A percentile compares a stretch with the other conserved stretches of the same genome.
Conservation (phyloP, 345 rosid genomes). For the Euphorbia peplus region DNA sequence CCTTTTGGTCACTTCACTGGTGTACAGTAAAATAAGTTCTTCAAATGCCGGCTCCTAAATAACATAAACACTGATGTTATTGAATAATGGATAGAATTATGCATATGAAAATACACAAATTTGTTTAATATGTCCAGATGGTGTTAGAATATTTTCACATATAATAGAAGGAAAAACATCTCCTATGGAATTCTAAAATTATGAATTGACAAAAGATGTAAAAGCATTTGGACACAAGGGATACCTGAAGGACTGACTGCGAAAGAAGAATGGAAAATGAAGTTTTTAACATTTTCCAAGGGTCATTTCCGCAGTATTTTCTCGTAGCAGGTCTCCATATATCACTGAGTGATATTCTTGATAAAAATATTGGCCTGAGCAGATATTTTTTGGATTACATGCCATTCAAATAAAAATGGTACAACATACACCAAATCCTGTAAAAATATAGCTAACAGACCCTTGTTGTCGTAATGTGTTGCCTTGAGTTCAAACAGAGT, state of each 20-base stretch:
- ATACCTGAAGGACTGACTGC: constrained; percentile 83
- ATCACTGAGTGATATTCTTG: constrained; percentile 90
- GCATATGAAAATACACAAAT: constrained; percentile 10
- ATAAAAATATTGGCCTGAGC: constrained; percentile 71
- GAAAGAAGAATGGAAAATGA: constrained; percentile 83
- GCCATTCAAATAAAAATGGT: constrained; percentile 12
- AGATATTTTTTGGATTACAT: constrained; percentile 24
- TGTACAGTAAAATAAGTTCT: constrained; percentile 81
- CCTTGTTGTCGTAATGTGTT: not conserved
- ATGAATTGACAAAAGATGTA: constrained; percentile 4
- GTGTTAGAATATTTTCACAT: not conserved
- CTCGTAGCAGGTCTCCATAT: constrained; percentile 88
- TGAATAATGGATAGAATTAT: constrained; percentile 13
- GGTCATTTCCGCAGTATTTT: constrained; percentile 56
- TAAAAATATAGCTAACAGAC: not conserved
- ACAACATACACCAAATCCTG: constrained; percentile 6
- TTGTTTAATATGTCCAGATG: not conserved
- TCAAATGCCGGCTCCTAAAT: constrained; percentile 89
- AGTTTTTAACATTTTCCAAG: constrained; percentile 75
- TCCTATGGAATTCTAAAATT: constrained; percentile 1
- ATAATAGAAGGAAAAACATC: constrained; percentile 3
- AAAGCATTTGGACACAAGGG: not conserved
- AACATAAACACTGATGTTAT: constrained; percentile 27
- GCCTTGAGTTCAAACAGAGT: too few species aligned
- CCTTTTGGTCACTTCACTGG: constrained; percentile 43